Evolutionary conservation across 2,329 filamentous ascomycete species (phyloP), one percentile per base, ranked within the genome.

Genomic region (Macrophomina phaseolina): DNA sequence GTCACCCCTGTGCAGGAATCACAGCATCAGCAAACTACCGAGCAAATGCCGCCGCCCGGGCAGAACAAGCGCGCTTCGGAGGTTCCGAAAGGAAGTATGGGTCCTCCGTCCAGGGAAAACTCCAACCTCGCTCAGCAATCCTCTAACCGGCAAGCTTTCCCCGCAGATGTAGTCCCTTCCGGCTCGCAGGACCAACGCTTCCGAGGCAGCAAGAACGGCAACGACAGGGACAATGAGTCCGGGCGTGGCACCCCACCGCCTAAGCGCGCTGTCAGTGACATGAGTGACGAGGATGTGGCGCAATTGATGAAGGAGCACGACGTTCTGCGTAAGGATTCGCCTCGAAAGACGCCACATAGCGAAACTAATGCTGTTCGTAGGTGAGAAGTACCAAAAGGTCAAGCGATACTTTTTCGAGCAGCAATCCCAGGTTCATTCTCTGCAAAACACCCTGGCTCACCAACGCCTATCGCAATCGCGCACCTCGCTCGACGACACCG

Each of bases 331-430:
- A 75, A 78, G 58, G 12, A 11, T 2, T 28, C 11, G 7, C 12
- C 32, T 16, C 12, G 16, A 14, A 6, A 11, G 81, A 71, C 51
- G 23, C 42, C 28, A 52, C 70, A 28, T 34, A 8, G 18, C n/a
- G 38, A 45, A n/a, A 30, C 5, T 67, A 51, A 42, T 67, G 67
- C 58, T 38, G 45, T 36, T 36, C 53, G 67, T 63, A 97, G 94
- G 95, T 75, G 89, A 88, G 71, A 99, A 99, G 82, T 99, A 99
- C 78, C 96, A 96, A 78, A 97, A 97, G 76, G 94, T 99, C 67
- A 99, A 99, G 83, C 90, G 93, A 66, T 91, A 97, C 73, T 99
- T 97, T 77, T 98, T 98, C 78, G 95, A 98, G 70, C 90, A 97
- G 73, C 91, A 90, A 71, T 86, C 89, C 18, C 94, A 97, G 79